Base-by-base conservation (phyloP, 2,329 filamentous ascomycete species). In the Colletotrichum sp. region DNA sequence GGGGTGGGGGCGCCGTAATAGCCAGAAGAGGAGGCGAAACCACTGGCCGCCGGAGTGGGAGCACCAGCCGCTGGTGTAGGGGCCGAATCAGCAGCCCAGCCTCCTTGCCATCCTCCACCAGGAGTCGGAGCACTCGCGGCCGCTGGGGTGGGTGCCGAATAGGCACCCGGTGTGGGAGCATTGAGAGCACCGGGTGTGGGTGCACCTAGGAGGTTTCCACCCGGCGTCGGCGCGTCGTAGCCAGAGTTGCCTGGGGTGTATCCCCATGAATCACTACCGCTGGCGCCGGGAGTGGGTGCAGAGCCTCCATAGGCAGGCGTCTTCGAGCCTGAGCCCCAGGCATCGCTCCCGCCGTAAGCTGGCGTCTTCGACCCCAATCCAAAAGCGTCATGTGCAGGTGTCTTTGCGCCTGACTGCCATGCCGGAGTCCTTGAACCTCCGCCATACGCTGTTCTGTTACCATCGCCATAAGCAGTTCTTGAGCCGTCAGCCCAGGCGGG, bases 331-430 rank as follows among this genome's bases (percentile, higher is more conserved):
- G 90, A 88, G 16, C 88, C 91, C 87, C 94, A 95, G 36, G 90
- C 88, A 75, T 94, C 93, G 32, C 44, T 52, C n/a, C 70, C 74
- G 69, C 87, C 85, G 79, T 93, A 95, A 69, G 89, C 94, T 60
- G 90, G 93, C 15, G 92, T 94, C 81, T 92, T 93, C n/a, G 92
- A 93, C 9, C 93, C 93, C 72, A 90, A 89, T 71, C 89, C 91
- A 80, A 94, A 95, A 24, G 89, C 88, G 80, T 93, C 91, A 16
- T 89, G 87, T 2, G 92, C 91, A 70, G 95, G 88, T 2, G 94
- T 96, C 83, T 94, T 93, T 70, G 93, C 92, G 69, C 94, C 94
- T 3, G 95, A 94, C 75, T 93, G 93, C 94, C 94, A 96, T 7
- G 93, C 94, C 9, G 94, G 94, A 2, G 94, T 96, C 69, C 94